These are phyloP conservation scores for Botrytis hyacinthi DNA, from an alignment of 2,329 filamentous ascomycete species.

Conservation along the genomic window DNA sequence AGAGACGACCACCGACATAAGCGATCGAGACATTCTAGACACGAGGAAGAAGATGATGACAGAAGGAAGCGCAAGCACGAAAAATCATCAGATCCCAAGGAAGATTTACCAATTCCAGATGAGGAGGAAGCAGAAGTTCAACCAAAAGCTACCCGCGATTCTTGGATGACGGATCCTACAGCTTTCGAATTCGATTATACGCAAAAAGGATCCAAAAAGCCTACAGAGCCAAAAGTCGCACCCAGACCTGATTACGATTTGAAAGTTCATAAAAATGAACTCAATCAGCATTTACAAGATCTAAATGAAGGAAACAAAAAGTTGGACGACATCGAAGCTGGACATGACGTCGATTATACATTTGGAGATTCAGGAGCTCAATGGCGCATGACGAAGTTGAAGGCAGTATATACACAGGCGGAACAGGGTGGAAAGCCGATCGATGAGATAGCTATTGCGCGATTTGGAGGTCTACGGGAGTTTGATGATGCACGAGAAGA, in stretches of 20 bases:
- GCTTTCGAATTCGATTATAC: conserved; percentile 82
- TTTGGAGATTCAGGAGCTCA: conserved; percentile 88
- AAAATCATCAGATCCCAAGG: conserved; percentile 49
- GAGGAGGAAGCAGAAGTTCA: conserved; percentile 44
- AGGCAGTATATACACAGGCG: conserved; percentile 76
- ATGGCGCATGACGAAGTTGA: conserved; percentile 96
- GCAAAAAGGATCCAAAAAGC: conserved; percentile 56
- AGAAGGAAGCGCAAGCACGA: conserved; percentile 39
- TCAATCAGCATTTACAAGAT: conserved; percentile 68
- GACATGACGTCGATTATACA: conserved; percentile 70
- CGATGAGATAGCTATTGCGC: conserved; percentile 79
- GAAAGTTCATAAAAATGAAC: conserved; percentile 70
- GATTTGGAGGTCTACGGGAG: conserved; percentile 75
- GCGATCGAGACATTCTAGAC: conserved; percentile 49
- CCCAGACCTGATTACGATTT: conserved; percentile 38
- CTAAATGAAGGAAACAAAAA: conserved; percentile 54
- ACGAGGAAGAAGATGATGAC: conserved; percentile 39
- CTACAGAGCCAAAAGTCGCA: conserved; percentile 44
- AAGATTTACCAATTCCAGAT: conserved; percentile 51
- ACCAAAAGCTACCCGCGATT: conserved; percentile 60
- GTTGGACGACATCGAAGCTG: conserved; percentile 51
- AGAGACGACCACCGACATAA: conserved; percentile 59
- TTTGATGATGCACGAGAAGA: conserved; percentile 96
- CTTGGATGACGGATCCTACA: conserved; percentile 92
- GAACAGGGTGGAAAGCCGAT: conserved; percentile 69